Percentiles rank a stretch among this genome's conserved stretches.
Conservation (phyloP, 2,329 filamentous ascomycete genomes). For the Reticulascus tulasneorum region DNA sequence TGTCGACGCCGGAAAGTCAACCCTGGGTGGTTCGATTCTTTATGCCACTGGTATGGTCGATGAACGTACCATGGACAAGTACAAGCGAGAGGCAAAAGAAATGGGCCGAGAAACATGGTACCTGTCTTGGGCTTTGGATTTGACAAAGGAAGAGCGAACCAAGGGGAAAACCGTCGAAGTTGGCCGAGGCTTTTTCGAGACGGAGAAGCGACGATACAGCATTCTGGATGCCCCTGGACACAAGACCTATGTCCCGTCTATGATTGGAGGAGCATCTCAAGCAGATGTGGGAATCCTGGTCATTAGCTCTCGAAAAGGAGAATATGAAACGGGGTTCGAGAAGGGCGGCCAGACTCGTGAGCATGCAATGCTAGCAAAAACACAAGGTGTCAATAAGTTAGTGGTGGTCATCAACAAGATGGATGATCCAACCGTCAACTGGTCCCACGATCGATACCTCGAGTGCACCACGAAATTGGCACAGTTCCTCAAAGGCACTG, state of each 20-base stretch:
- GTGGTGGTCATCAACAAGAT: constrained; percentile 98
- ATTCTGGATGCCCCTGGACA: constrained; percentile 96
- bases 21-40: constrained; percentile 87
- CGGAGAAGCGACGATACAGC: constrained; percentile 91
- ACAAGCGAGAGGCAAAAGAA: constrained; percentile 94
- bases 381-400: constrained; percentile 95
- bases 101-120: constrained; percentile 98
- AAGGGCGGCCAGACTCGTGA: constrained; percentile 93
- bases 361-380: constrained; percentile 97
- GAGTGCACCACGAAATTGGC: constrained; percentile 89
- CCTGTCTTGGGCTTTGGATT: constrained; percentile 93
- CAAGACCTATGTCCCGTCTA: constrained; percentile 96
- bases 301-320: constrained; percentile 93
- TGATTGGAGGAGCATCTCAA: constrained; percentile 94
- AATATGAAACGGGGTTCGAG: constrained; percentile 99
- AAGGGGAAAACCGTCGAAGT: constrained; percentile 99
- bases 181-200: constrained; percentile 93
- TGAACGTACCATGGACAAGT: constrained; percentile 96
- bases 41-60: constrained; percentile 99
- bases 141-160: constrained; percentile 92
- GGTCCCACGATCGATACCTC: constrained; percentile 88
- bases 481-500: constrained; percentile 84
- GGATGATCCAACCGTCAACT: constrained; percentile 95
- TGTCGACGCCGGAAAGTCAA: constrained; percentile 97
- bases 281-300: constrained; percentile 93